Evolutionary conservation across 805 yeast genomes (phyloP).

Genomic region (Saccharomyces mikatae): DNA sequence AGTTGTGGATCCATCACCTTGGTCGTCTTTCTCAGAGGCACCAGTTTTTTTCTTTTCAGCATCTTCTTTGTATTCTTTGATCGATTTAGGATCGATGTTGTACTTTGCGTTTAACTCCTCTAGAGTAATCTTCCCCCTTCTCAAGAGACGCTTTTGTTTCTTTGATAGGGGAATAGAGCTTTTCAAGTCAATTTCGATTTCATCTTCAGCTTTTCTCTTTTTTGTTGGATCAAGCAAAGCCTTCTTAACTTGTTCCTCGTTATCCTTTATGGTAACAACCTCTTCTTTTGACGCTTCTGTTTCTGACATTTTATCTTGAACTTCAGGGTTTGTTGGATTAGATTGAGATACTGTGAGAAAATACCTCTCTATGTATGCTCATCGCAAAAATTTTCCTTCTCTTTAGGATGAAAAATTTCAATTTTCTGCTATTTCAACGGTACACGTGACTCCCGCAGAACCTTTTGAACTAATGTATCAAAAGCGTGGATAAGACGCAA

Average conservation of each 20-base stretch:
- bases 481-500: not conserved
- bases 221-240: conserved; percentile 30
- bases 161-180: conserved; percentile 80
- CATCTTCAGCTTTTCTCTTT: conserved; percentile 38
- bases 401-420: not conserved
- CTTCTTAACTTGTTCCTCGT: conserved; percentile 27
- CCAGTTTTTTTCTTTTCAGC: conserved; percentile 19
- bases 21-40: conserved; percentile 16
- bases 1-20: conserved; percentile 18
- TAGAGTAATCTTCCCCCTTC: conserved; percentile 62
- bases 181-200: conserved; percentile 58
- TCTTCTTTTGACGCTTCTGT: conserved; percentile 13
- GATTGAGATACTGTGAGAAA: not conserved
- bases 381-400: not conserved
- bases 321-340: not conserved
- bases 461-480: not conserved
- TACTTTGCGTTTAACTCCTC: conserved; percentile 43
- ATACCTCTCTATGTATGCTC: not conserved
- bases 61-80: conserved; percentile 34
- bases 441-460: not conserved
- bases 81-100: conserved; percentile 32
- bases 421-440: not conserved
- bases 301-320: not conserved
- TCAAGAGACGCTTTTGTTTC: conserved; percentile 79
- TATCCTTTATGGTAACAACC: conserved; percentile 16